Evolutionary conservation across 768 basidiomycete species (phyloP).

Genomic region (Amyloporia xantha): DNA sequence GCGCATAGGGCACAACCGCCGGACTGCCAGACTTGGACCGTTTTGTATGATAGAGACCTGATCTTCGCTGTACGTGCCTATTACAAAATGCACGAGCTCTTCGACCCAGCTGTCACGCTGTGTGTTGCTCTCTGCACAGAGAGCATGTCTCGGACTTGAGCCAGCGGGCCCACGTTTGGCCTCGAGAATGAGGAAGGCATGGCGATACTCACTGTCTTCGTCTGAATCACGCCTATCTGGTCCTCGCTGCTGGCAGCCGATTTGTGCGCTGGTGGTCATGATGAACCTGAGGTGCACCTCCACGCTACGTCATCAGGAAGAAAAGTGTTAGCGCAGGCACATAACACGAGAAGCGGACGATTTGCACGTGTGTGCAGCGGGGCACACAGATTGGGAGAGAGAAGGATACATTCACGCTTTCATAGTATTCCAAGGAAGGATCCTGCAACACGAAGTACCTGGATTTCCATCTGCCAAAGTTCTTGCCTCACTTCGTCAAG

Average conservation of each 20-base stretch:
- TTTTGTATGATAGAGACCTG: conserved; percentile 31
- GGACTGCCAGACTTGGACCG: conserved; percentile 12
- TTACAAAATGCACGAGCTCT: conserved; percentile 82
- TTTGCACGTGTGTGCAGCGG: not conserved
- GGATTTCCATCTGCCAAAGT: conserved; percentile 97
- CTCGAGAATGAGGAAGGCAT: conserved; percentile 97
- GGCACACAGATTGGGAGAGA: conserved; percentile 4
- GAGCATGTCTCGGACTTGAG: conserved; percentile 74
- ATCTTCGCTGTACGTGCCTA: conserved; percentile 75
- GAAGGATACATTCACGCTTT: conserved; percentile 62
- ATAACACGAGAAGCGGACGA: not conserved
- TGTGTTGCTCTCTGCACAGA: conserved; percentile 93
- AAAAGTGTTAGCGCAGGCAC: conserved; percentile 10
- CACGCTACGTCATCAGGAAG: conserved; percentile 48
- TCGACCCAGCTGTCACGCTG: conserved; percentile 96
- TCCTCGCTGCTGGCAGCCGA: conserved; percentile 85
- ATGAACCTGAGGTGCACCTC: conserved; percentile 92
- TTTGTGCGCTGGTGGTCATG: conserved; percentile 84
- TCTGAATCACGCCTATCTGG: conserved; percentile 46
- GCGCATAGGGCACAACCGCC: conserved; percentile 37
- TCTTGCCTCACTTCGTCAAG: conserved; percentile 91
- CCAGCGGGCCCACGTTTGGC: conserved; percentile 67
- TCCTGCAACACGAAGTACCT: conserved; percentile 93
- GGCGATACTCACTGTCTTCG: conserved; percentile 91
- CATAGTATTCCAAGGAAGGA: conserved; percentile 88